Base-by-base conservation (phyloP, 176 grass and related monocot genomes). In the Bolboschoenus planiculmis region DNA sequence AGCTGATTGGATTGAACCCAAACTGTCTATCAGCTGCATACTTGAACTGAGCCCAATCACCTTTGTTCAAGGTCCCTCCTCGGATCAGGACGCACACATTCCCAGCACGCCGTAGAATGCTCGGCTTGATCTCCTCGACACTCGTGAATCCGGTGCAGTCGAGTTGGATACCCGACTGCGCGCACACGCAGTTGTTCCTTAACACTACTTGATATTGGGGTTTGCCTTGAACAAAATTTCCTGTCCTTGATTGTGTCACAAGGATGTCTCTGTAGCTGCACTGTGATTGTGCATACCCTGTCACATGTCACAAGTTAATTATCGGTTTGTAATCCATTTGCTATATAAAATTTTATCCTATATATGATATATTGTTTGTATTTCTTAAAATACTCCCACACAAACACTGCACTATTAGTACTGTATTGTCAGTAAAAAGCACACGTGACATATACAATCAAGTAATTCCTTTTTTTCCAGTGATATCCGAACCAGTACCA, bases 21-120 rank as follows among this genome's bases (percentile, higher is more conserved):
- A 75, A 75, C 23, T 75, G 23, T 6, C 1, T 75, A n/a, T 75
- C 70, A 48, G 70, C 70, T 75, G 70, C 70, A 75, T 75, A 75
- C 40, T 75, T 75, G 42, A 75, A 75, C 23, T 50, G 70, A 29
- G 2, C 70, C 70, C 70, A 75, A 13, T 15, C 42, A 75, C 70
- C 70, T 48, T 16, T 26, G 70, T 50, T 48, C 21, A 75, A 75
- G 70, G 24, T 50, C 13, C 70, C 2, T 75, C 70, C 70, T 18
- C 30, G 21, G 5, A 75, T 50, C 42, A 75, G 24, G 0, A 75
- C 13, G 7, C 70, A 75, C 42, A 75, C 21, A 50, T 48, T 75
- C 4, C 70, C 70, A 11, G 43, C 70, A 50, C 24, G 43, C 1
- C 42, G 70, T 27, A 75, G 11, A 30, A 75, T 75, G 40, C 42